Conservation (phyloP, 208 protist genomes). For the Leishmania martiniquensis region DNA sequence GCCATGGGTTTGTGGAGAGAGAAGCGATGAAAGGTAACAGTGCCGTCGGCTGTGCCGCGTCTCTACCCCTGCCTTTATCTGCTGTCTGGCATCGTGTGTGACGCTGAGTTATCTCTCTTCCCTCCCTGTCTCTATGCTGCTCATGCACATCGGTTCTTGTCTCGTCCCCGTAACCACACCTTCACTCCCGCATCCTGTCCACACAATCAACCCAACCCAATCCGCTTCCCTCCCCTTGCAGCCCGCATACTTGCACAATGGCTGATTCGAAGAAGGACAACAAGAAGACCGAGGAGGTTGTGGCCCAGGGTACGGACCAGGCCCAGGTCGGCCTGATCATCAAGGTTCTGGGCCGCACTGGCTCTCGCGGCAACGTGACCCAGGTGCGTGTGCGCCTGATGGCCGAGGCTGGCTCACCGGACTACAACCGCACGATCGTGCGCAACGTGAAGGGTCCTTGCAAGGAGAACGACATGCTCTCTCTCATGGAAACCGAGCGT, state of each 20-base stretch:
- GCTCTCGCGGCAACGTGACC: conserved; percentile 99
- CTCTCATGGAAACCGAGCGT: conserved; percentile 99
- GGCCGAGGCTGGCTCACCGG: conserved; percentile 82
- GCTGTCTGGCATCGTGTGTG: background rate
- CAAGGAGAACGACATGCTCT: conserved; percentile 98
- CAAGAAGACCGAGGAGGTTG: conserved; percentile 87
- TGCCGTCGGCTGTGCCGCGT: background rate
- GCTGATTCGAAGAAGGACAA: conserved; percentile 89
- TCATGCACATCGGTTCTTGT: background rate
- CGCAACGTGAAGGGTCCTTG: conserved; percentile 99
- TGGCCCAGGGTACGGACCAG: conserved; percentile 69
- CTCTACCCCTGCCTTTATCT: background rate
- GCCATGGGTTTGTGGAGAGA: background rate
- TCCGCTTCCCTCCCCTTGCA: background rate
- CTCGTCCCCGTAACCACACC: background rate
- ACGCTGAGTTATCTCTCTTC: background rate
- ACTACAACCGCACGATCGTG: conserved; percentile 96
- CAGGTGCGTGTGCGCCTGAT: conserved; percentile 98
- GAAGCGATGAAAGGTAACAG: background rate
- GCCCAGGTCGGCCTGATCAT: conserved; percentile 96
- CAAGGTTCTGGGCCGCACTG: conserved; percentile 99
- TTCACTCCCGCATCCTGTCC: background rate
- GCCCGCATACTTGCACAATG: conserved; percentile 29
- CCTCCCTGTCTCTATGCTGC: background rate
- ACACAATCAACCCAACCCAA: background rate